Evolutionary conservation across 345 rosid genomes (phyloP).

Genomic region (Hibiscus trionum): DNA sequence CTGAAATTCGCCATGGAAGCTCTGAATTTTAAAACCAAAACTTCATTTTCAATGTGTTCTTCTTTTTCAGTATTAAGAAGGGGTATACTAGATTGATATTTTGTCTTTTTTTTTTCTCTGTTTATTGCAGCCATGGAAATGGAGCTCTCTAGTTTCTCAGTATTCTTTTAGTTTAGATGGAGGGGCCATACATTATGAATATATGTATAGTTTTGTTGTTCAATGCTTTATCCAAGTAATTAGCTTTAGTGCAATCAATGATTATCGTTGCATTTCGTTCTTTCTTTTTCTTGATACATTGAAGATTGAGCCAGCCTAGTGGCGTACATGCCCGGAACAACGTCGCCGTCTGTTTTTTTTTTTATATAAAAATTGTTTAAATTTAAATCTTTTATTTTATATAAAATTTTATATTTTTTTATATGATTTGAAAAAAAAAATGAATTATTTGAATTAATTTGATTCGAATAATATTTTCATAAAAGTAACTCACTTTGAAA

Average conservation of each 20-base stretch:
- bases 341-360: background rate
- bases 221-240: conserved; percentile 20
- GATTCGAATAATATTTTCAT: no score
- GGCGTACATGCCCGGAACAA: background rate
- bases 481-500: no score
- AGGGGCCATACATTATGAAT: conserved; percentile 31
- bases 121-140: conserved; percentile 14
- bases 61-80: background rate
- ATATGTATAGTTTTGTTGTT: conserved; percentile 30
- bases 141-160: conserved; percentile 17
- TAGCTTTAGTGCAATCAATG: conserved; percentile 28
- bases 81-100: conserved; percentile 10
- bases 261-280: conserved; percentile 15
- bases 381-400: no score
- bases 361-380: no score
- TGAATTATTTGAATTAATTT: no score
- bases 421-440: no score
- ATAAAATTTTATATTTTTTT: no score
- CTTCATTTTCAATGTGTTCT: background rate
- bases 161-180: conserved; percentile 27
- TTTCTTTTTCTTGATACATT: background rate
- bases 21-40: background rate
- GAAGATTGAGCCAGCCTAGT: no score
- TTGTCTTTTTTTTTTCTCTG: background rate
- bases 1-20: conserved; percentile 22